Conservation (phyloP, 306 rosid species). For the Pterocarpus macrocarpus region DNA sequence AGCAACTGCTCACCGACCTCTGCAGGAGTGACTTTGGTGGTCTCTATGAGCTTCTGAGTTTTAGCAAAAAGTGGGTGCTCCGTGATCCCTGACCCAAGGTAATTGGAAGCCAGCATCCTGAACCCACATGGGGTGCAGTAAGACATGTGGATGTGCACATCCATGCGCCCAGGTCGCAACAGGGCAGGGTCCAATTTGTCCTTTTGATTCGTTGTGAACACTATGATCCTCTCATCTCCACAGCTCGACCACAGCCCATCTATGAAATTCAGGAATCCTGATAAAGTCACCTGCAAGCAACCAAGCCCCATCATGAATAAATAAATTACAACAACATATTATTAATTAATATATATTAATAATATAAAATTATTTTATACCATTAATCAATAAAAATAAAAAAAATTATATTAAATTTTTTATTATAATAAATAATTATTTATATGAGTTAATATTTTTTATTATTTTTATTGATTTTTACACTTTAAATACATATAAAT, state of each 20-base stretch:
- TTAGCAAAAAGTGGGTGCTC: constrained; percentile 49
- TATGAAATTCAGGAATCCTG: constrained; percentile 42
- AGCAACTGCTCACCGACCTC: constrained; percentile 54
- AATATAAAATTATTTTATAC: no score
- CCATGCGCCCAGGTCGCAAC: constrained; percentile 56
- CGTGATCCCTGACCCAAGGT: constrained; percentile 31
- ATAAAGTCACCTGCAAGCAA: constrained; percentile 41
- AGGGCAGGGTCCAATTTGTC: constrained; percentile 52
- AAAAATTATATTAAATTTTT: no score
- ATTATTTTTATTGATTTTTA: no score
- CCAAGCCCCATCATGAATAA: no score
- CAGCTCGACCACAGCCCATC: constrained; percentile 55
- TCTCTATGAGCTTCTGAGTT: constrained; percentile 25
- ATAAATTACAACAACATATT: no score
- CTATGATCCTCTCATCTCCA: constrained; percentile 51
- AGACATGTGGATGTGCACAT: constrained; percentile 50
- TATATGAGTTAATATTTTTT: no score
- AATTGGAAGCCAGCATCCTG: constrained; percentile 45
- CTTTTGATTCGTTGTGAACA: constrained; percentile 52
- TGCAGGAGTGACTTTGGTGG: constrained; percentile 52
- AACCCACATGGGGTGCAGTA: constrained; percentile 52
- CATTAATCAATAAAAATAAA: no score
- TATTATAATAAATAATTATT: no score
- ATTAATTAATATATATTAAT: no score
- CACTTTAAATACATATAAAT: no score